Evolutionary conservation across 495 filamentous ascomycete species (phyloP), one percentile per base, ranked within the genome.

Genomic region (Penicillium silybi): DNA sequence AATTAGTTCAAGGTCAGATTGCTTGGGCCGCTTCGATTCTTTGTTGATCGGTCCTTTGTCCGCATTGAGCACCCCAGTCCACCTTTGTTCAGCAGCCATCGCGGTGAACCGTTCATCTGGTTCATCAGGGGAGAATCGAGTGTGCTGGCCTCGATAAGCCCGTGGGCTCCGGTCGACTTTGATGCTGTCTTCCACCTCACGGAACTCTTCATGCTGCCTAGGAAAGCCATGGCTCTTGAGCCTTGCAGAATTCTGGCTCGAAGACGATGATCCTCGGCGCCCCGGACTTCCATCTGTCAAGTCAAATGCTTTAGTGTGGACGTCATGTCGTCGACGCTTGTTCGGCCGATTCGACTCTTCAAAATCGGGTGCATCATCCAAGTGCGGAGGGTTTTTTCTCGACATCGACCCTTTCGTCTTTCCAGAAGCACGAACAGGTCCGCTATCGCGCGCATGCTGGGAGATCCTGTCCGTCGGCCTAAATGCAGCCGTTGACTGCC

Each of bases 351-450:
- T 52, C 0, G 54, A 60, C 6, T 58, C 52, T 25, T 64, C 59
- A 7, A 58, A 46, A 2, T 52, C 54, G 20, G 55, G 25, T 7
- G 41, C 22, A 25, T 61, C 44, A 3, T 48, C 56, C 22, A 61
- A 23, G 7, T 41, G 46, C 6, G 45, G 44, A 7, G 20, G 22
- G 17, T 35, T 53, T 20, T 38, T 42, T 4, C 34, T 26, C 6
- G 23, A 18, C 10, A 20, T 13, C 23, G 42, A 20, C 27, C 11
- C 32, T n/a, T 15, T 53, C 46, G 53, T 2, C 40, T 62, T 63
- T 13, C 66, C 64, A 25, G 44, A 57, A 4, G 66, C 68, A 43
- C 67, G 69, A 19, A 73, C 61, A n/a, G 73, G 67, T 6, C 71
- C 72, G 48, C 72, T 77, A 8, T 68, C 60, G 34, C 64, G 64